Evolutionary conservation across 2,329 filamentous ascomycete species (phyloP).

Genomic region (Cladophialophora immunda): DNA sequence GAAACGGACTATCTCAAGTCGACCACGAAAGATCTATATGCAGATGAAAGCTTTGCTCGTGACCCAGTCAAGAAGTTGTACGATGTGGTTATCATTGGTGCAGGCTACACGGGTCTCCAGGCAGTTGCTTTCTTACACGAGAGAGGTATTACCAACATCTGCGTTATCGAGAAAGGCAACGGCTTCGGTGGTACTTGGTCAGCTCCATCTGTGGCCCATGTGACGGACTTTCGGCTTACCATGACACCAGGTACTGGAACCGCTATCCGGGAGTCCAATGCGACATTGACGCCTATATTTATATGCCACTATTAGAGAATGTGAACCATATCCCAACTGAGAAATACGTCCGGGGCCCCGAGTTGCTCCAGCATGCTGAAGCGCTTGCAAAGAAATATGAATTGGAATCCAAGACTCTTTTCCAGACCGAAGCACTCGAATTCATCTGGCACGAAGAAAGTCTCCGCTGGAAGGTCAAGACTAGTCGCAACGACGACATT

Average conservation of each 20-base stretch:
- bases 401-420: constrained; percentile 25
- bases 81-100: constrained; percentile 22
- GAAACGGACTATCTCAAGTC: too few relatives aligned
- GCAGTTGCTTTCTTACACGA: constrained; percentile 21
- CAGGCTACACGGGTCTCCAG: constrained; percentile 4
- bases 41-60: constrained; percentile 24
- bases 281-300: constrained; percentile 63
- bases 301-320: constrained; percentile 36
- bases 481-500: constrained; percentile 40
- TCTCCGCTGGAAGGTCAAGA: constrained; percentile 47
- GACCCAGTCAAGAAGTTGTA: constrained; percentile 21
- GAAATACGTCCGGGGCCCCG: constrained; percentile 25
- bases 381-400: constrained; percentile 17
- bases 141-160: constrained; percentile 18
- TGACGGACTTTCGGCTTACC: too few relatives aligned
- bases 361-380: constrained; percentile 21
- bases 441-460: constrained; percentile 33
- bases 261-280: constrained; percentile 50
- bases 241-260: constrained; percentile 42
- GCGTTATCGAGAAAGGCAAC: constrained; percentile 11
- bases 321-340: constrained; percentile 29
- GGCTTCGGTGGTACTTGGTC: constrained; percentile 39
- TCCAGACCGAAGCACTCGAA: constrained; percentile 24
- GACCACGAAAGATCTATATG: constrained; percentile 21
- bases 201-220: background rate